phyloP scores from a whole-genome alignment of 2,329 filamentous ascomycete genomes.

The Aplosporella prunicola region DNA sequence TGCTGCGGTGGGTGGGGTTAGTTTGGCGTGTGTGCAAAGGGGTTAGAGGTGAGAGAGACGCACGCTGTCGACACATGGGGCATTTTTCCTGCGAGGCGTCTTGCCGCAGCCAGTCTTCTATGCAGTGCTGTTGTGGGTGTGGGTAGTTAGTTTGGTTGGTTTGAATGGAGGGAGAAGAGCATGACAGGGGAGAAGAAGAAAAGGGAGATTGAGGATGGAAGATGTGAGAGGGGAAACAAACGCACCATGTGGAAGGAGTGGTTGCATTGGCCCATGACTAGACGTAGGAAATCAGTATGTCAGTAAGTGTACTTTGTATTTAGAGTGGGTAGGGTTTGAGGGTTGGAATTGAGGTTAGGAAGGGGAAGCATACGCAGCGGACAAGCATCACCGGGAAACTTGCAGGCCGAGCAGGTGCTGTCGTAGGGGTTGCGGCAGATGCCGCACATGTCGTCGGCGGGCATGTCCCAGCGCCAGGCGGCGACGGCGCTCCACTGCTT shows the following conservation, averaged over 20 bases:
- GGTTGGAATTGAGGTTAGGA: constrained; percentile 5
- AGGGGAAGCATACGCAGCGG: constrained; percentile 55
- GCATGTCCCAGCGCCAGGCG: constrained; percentile 96
- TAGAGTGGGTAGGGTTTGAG: neutral
- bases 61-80: constrained; percentile 96
- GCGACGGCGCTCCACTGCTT: constrained; percentile 89
- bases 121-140: constrained; percentile 63
- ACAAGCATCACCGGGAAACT: constrained; percentile 94
- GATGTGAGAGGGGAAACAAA: no score
- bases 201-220: no score
- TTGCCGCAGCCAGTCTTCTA: constrained; percentile 91
- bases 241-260: constrained; percentile 95
- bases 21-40: neutral
- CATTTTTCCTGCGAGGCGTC: constrained; percentile 89
- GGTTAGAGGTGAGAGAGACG: constrained; percentile 18
- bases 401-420: constrained; percentile 94
- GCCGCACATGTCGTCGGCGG: constrained; percentile 93
- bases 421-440: constrained; percentile 98
- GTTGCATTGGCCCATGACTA: constrained; percentile 91
- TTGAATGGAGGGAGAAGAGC: no score
- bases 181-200: no score
- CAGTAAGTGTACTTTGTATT: no score
- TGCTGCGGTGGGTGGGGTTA: constrained; percentile 19
- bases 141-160: neutral
- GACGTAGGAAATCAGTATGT: neutral